Base-by-base conservation (phyloP, 2,329 filamentous ascomycete genomes). In the Rhynchosporium agropyri region DNA sequence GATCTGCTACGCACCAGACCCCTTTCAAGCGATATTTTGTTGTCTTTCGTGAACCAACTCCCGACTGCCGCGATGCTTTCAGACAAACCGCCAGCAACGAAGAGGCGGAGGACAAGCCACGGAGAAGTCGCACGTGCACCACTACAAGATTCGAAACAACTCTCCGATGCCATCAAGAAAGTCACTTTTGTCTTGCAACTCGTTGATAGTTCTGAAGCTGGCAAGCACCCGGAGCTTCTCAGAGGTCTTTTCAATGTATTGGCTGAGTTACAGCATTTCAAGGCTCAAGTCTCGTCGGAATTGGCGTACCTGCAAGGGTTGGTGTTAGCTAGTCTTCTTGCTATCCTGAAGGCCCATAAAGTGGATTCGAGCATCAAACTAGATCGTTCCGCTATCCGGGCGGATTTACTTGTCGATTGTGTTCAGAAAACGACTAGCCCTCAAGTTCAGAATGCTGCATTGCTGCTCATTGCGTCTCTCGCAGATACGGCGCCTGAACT, bases 401-500 rank as follows among this genome's bases (percentile, higher is more conserved):
- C 92, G 3, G 95, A 99, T 74, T 78, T 98, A 51, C 87, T 99
- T 60, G 92, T 98, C 55, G 93, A 96, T 73, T 97, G 93, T 78
- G 90, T 99, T 50, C 90, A 96, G 72, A 93, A 91, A 65, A 96
- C 93, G 0, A 87, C 91, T 31, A 97, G 90, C 75, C 92, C 93
- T 0, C 92, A 97, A 67, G 92, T 99, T 6, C 96, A 98, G 74
- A 97, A 96, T 73, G 88, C 89, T 5, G 93, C 95, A 3, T 81
- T 99, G 13, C 84, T 98, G 8, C 81, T 99, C 31, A 91, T 98
- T 63, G 92, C 94, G 29, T 89, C 88, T 62, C 81, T 99, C 46
- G 94, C 95, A 28, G 89, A 89, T 45, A 90, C 93, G 69, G 91
- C 92, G 0, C 95, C 96, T 0, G 93, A 97, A 74, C 80, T 96